Percentiles rank a stretch among this genome's conserved stretches.
phyloP scores from a whole-genome alignment of 208 protist species.

The Leishmania arabica region DNA sequence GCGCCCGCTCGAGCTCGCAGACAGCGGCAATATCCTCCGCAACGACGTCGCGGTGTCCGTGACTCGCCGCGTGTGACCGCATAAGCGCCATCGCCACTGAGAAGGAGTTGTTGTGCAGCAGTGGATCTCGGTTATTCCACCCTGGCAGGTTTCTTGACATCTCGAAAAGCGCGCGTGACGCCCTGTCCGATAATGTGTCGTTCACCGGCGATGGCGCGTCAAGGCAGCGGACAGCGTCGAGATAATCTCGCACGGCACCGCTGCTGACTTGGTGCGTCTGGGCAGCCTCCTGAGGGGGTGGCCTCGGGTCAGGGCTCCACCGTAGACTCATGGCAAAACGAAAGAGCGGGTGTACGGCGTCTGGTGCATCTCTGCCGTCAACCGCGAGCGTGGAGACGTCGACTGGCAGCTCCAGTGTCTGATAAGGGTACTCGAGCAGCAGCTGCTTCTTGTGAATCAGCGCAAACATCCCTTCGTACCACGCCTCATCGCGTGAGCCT shows the following conservation, averaged over 20 bases:
- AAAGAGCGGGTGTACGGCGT: conserved; percentile 33
- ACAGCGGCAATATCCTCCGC: conserved; percentile 53
- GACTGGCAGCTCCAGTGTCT: conserved; percentile 62
- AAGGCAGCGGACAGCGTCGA: conserved; percentile 41
- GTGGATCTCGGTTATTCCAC: conserved; percentile 81
- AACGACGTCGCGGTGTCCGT: conserved; percentile 44
- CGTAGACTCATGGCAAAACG: conserved; percentile 43
- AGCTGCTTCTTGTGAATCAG: conserved; percentile 72
- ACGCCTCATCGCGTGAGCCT: conserved; percentile 7
- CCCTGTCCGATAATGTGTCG: conserved; percentile 12
- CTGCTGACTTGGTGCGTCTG: background rate
- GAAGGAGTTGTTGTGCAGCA: conserved; percentile 89
- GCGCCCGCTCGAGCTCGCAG: conserved; percentile 44
- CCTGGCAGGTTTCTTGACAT: conserved; percentile 34
- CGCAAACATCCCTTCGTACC: conserved; percentile 59
- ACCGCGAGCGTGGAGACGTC: conserved; percentile 68
- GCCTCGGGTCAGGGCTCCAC: conserved; percentile 2
- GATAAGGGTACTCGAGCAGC: conserved; percentile 69
- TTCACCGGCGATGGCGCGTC: conserved; percentile 19
- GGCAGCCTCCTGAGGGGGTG: background rate
- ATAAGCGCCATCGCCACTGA: conserved; percentile 68
- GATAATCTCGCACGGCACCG: conserved; percentile 40
- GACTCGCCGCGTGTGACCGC: conserved; percentile 60
- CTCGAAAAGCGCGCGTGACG: conserved; percentile 45
- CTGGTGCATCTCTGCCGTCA: conserved; percentile 6